Base-by-base conservation (phyloP, 257 asterid genomes). In the Scutellaria galericulata region DNA sequence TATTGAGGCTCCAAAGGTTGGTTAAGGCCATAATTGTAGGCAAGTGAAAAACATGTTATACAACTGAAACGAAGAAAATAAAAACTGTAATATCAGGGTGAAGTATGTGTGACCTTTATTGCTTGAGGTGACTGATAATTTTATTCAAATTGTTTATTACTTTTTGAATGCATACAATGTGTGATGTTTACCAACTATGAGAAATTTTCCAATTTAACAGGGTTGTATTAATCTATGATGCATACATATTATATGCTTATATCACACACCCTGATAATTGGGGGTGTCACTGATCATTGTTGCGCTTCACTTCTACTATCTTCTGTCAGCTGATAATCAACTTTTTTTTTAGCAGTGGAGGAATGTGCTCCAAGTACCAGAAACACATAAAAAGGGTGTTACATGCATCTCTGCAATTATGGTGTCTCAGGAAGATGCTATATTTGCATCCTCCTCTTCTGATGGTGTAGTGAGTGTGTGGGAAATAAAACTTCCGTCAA, bases 391-490 rank as follows among this genome's bases (percentile, higher is more conserved):
- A 54, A 94, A 89, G 72, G 96, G 99, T 45, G 98, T 94, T 52
- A 91, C 97, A 7, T 94, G 98, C 90, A 83, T 94, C 63, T 79
- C 90, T 57, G 89, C 90, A 31, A 58, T 91, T 75, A 80, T 89
- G 86, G 53, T 87, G 66, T 94, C 97, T 60, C 79, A 76, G n/a
- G 77, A 84, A 47, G 89, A 81, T 6, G 91, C 89, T 63, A 60
- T 91, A 73, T 88, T 88, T 80, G 97, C 96, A 64, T 94, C 99
- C 54, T 86, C 98, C 64, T 89, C 98, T 69, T 91, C 98, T 35
- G 99, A 91, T 82, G 92, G 98, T 59, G 79, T 71, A 9, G 95
- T 90, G 60, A 87, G 85, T 64, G 66, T 94, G 64, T 91, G 99
- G 96, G 91, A 87, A 71, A 52, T 91, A 74, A 64, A 83, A 51